Base-by-base conservation (phyloP, 805 yeast genomes). In the Ogataea nitratoaversa region DNA sequence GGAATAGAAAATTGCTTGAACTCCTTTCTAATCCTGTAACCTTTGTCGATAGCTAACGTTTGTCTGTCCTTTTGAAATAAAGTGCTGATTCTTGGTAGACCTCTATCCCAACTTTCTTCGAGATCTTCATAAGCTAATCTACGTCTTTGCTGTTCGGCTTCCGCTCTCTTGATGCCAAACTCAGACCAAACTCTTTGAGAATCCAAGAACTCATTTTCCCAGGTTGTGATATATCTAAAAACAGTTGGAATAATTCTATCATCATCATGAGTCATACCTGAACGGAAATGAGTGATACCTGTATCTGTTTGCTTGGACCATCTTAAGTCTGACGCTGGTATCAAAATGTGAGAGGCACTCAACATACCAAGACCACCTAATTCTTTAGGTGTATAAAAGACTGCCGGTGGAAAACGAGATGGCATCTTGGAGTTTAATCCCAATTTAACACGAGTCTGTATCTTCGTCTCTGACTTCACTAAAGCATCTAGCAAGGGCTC, bases 361-460 rank as follows among this genome's bases (percentile, higher is more conserved):
- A 93, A 68, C 99, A 93, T 93, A 19, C 99, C 99, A 32, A 93
- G 67, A 32, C 99, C 99, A 37, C 99, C 99, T 3, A 93, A 66
- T 59, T 93, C 99, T 52, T 90, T 91, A 0, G 99, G 99, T 0
- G 99, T 89, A 59, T 93, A 93, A 55, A 93, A 93, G 0, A 93
- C 99, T 3, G 97, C 97, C 0, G 99, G 99, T 3, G 99, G 99
- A 65, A 93, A 93, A 41, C 99, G 72, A 0, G 96, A 82, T 1
- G 99, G 99, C 99, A 93, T 93, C 63, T 93, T 93, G 12, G 98
- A 91, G 54, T 93, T 93, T 45, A 93, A 71, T 0, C 99, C 99
- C 67, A 91, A 76, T 58, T 93, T 93, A 16, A 93, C 96, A 49
- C 95, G 73, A 40, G 90, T 93, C 63, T 93, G 99, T 33, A 93